phyloP scores from a whole-genome alignment of 768 basidiomycete species.

The Steccherinum ochraceum region DNA sequence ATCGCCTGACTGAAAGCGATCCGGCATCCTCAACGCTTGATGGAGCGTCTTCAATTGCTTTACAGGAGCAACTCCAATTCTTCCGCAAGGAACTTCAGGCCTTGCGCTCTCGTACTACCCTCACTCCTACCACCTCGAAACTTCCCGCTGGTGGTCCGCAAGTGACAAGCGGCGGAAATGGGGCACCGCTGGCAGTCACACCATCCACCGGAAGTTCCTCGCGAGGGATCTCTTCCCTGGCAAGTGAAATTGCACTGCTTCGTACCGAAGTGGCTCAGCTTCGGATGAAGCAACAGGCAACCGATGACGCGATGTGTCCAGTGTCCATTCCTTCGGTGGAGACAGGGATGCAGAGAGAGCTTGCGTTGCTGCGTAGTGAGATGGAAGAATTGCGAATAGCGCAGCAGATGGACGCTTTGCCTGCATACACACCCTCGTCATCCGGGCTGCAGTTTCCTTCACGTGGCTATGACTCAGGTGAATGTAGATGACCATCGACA shows the following conservation, averaged over 20 bases:
- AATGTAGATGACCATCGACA: not conserved
- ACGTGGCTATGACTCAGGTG: not conserved
- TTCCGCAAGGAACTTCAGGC: not conserved
- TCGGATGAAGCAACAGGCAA: not conserved
- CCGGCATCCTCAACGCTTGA: not conserved
- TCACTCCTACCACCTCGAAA: not conserved
- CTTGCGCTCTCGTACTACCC: not conserved
- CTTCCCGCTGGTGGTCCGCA: not conserved
- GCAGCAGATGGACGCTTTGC: no score
- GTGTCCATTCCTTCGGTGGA: no score
- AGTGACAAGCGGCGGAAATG: not conserved
- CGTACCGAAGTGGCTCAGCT: not conserved
- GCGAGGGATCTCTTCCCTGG: not conserved
- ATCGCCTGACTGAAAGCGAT: not conserved
- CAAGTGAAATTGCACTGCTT: not conserved
- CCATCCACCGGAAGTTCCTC: not conserved
- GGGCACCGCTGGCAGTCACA: not conserved
- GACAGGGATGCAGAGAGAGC: no score
- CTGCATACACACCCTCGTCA: no score
- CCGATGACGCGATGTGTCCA: no score
- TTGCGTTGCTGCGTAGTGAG: no score
- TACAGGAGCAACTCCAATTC: not conserved
- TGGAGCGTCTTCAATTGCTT: not conserved
- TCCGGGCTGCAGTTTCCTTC: no score
- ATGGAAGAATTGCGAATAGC: no score